phyloP scores from a whole-genome alignment of 1,284 basidiomycete species.

The Grifola frondosa region DNA sequence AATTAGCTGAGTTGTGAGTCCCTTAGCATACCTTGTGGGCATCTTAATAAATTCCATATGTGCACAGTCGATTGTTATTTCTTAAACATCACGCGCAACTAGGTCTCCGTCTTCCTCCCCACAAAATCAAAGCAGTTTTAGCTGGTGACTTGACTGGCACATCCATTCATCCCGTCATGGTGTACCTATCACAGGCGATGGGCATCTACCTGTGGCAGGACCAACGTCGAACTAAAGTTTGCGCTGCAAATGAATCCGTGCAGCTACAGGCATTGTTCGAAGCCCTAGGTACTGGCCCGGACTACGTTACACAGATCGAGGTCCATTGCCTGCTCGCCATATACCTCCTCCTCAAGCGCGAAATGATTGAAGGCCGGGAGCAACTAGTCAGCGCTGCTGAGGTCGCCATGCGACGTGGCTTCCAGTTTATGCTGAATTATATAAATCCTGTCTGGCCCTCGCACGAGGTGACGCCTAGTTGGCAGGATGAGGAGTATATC shows the following conservation, averaged over 20 bases:
- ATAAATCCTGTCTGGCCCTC: too few species aligned
- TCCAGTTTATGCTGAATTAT: slow-evolving; percentile 8
- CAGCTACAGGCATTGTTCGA: slow-evolving; percentile 17
- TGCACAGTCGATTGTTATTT: slow-evolving; percentile 26
- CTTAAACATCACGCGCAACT: slow-evolving; percentile 22
- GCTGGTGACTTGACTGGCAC: slow-evolving; percentile 24
- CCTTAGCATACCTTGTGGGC: too few species aligned
- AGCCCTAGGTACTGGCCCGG: slow-evolving; percentile 16
- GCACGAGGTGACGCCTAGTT: slow-evolving; percentile 14
- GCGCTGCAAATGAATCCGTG: slow-evolving; percentile 12
- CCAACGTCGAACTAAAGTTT: slow-evolving; percentile 17
- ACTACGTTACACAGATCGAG: slow-evolving; percentile 21
- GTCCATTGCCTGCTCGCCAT: slow-evolving; percentile 25
- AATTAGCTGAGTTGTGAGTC: too few species aligned
- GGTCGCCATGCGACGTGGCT: slow-evolving; percentile 13
- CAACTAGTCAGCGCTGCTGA: slow-evolving; percentile 21
- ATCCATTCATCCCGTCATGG: slow-evolving; percentile 24
- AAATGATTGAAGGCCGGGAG: slow-evolving; percentile 21
- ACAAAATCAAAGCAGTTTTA: slow-evolving; percentile 27
- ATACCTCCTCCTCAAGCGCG: slow-evolving; percentile 24
- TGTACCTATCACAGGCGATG: slow-evolving; percentile 26
- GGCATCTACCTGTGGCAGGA: slow-evolving; percentile 27
- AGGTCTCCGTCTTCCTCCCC: slow-evolving; percentile 19
- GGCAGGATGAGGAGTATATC: slow-evolving; percentile 24
- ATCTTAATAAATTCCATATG: too few species aligned